Evolutionary conservation across 1,139 yeast genomes (phyloP), one percentile per base, ranked within the genome.

Genomic region (Magnusiomyces magnusii): DNA sequence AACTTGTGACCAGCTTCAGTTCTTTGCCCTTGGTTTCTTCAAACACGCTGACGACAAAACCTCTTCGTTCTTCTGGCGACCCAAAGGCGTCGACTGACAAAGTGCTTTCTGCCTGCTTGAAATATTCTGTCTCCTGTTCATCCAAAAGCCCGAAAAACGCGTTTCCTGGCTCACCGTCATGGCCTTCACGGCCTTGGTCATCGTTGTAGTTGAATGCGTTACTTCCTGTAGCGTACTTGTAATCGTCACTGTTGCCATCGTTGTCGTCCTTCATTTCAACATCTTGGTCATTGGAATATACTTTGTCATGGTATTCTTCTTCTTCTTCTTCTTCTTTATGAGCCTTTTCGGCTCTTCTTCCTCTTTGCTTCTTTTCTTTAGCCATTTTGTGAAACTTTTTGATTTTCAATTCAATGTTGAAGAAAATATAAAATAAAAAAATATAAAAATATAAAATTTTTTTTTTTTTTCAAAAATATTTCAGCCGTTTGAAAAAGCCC

Each of bases 1-100:
- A 98, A 69, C 93, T 92, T 2, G 97, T 92, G 10, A 89, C 97
- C 56, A 93, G 78, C 72, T 93, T 93, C 66, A 95, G 77, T 73
- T 93, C 99, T 67, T 92, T 91, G 5, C 97, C 97, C 59, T 80
- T 79, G 36, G 92, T 82, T 75, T 93, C 99, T 65, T 87, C 96
- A 64, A 88, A 78, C 3, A 90, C 92, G 65, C 92, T 86, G 13
- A 79, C 72, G 34, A 90, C 84, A 69, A 92, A 91, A 1, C 87
- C 86, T 2, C 73, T 73, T 66, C 86, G 82, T 64, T 91, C 97
- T 59, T 88, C 96, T 1, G 80, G 77, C 21, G 79, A 76, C 47
- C 83, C 90, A 69, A 93, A 90, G 0, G 95, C 86, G 71, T 91
- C 84, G 53, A 90, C 81, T 56, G 91, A 85, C 57, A 93, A 76